Conservation (phyloP, 169 alveolate genomes). For the Babesia gibsoni region DNA sequence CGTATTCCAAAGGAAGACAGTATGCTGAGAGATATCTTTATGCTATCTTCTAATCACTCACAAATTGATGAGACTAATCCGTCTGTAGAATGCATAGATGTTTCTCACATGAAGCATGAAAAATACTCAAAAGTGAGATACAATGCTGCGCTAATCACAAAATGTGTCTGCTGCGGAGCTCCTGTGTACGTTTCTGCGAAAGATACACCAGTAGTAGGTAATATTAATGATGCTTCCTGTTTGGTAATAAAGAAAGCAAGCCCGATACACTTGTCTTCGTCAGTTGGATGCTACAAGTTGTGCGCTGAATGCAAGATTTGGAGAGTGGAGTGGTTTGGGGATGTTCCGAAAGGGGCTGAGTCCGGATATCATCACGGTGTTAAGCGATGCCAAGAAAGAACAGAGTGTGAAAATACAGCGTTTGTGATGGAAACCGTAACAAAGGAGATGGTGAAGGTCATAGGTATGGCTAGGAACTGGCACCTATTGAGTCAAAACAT, state of each 20-base stretch:
- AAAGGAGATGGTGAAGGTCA: no score
- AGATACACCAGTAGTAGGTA: no score
- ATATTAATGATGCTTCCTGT: not conserved
- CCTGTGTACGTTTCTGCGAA: not conserved
- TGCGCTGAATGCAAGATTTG: not conserved
- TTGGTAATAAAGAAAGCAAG: not conserved
- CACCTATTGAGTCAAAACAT: constrained; percentile 27
- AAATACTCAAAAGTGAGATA: not conserved
- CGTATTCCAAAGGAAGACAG: not conserved
- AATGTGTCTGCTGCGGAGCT: not conserved
- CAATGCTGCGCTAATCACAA: not conserved
- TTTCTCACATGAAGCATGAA: not conserved
- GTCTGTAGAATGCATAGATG: not conserved
- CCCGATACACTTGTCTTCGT: not conserved
- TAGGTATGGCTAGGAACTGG: constrained; percentile 17
- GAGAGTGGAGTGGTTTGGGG: not conserved
- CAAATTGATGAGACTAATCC: no score
- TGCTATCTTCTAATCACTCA: no score
- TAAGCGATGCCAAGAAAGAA: no score
- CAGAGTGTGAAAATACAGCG: no score
- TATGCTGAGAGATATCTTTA: not conserved
- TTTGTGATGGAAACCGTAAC: no score
- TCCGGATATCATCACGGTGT: not conserved
- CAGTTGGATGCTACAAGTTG: not conserved
- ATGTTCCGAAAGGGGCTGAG: constrained; percentile 18